Base-by-base conservation (phyloP, 192 early-diverging fungal species). In the Podila clonocystis region DNA sequence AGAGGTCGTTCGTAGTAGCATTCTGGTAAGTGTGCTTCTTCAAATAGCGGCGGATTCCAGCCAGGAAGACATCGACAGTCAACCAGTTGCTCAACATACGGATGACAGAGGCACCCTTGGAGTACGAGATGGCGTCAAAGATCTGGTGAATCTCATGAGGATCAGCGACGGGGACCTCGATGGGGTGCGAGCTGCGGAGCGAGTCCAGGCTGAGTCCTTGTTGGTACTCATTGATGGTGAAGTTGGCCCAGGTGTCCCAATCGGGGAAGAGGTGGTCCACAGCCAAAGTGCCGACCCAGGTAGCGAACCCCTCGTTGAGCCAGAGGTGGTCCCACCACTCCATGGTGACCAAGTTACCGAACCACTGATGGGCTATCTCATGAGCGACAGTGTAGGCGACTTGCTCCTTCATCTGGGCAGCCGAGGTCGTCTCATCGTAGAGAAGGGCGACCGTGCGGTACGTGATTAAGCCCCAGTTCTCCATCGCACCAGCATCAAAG, bases 231-330 rank as follows among this genome's bases (percentile, higher is more conserved):
- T 85, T 83, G 34, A 83, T 83, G 13, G 91, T 80, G 65, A 95
- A 95, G 19, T 86, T 75, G 63, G 87, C 88, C 89, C 91, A 95
- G 66, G 88, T 76, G 62, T 89, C 76, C 91, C 91, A 94, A 60
- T 91, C 91, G 17, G 94, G 94, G 83, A 89, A 95, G 63, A 93
- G 67, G 55, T 89, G 60, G 82, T 94, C 91, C 19, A 84, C 83
- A 31, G 91, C 88, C 48, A 91, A 69, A 71, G 84, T 89, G 24
- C 93, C 94, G 29, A 93, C 90, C 65, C 65, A 55, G 65, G 94
- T 95, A 26, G 94, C 94, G 83, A 95, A 95, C 38, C 94, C 94
- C 83, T 95, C 94, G 84, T 95, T 95, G 50, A 95, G 87, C 94
- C 94, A 95, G 45, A 94, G 70, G 55, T 94, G 91, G 82, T 87